These are phyloP conservation scores for Schizochytrium sp. DNA, from an alignment of 108 stramenopile species.

Conservation along the genomic window DNA sequence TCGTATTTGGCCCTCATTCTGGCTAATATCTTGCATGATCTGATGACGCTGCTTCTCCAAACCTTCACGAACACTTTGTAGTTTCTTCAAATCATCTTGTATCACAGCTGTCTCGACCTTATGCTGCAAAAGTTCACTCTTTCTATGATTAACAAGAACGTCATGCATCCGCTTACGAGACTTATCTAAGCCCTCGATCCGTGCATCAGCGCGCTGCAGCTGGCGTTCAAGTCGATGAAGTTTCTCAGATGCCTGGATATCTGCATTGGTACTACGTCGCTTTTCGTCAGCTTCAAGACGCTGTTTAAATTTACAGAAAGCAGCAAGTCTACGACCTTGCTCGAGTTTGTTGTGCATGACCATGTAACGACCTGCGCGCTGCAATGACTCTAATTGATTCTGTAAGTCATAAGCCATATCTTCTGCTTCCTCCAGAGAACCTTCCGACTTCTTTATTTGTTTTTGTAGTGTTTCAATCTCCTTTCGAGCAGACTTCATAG, in stretches of 20 bases:
- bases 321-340: background rate
- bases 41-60: slow-evolving; percentile 37
- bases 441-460: background rate
- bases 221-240: background rate
- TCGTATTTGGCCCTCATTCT: slow-evolving; percentile 12
- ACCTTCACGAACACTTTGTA: background rate
- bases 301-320: background rate
- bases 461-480: background rate
- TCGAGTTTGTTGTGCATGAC: background rate
- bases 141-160: slow-evolving; percentile 2
- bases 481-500: background rate
- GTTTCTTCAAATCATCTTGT: slow-evolving; percentile 50
- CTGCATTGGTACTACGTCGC: too few relatives aligned
- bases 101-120: slow-evolving; percentile 55
- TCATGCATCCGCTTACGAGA: background rate
- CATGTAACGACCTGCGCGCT: background rate
- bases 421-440: slow-evolving; percentile 36
- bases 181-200: background rate
- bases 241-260: background rate
- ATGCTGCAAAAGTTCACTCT: background rate
- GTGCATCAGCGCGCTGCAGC: background rate
- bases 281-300: background rate
- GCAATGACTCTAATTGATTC: background rate
- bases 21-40: background rate
- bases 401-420: slow-evolving; percentile 42